Conservation (phyloP, 2,329 filamentous ascomycete species). For the Sarocladiaceae sp. region DNA sequence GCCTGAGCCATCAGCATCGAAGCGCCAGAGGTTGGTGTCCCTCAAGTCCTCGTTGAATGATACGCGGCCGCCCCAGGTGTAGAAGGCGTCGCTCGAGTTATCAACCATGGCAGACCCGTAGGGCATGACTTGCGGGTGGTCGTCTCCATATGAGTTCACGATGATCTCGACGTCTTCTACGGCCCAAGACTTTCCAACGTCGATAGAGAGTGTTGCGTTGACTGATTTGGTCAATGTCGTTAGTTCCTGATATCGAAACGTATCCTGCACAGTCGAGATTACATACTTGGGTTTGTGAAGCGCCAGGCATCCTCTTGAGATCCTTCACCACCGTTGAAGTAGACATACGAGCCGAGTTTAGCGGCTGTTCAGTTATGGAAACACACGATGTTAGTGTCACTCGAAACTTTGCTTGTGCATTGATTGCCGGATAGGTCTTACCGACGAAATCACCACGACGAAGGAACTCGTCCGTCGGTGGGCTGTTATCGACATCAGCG, state of each 20-base stretch:
- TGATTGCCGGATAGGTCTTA: background rate
- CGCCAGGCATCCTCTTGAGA: constrained; percentile 11
- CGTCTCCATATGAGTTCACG: constrained; percentile 3
- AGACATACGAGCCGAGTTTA: constrained; percentile 29
- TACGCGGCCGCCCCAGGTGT: constrained; percentile 22
- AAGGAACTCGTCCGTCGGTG: background rate
- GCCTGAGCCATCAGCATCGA: constrained; percentile 24
- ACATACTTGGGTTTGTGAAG: constrained; percentile 8
- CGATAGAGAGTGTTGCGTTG: constrained; percentile 27
- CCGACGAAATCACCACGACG: background rate
- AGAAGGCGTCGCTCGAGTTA: constrained; percentile 21
- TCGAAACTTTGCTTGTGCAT: background rate
- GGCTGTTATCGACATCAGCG: background rate
- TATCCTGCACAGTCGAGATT: constrained; percentile 16
- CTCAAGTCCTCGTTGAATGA: background rate
- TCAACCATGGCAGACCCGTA: constrained; percentile 21
- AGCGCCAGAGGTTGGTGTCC: constrained; percentile 20
- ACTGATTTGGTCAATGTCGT: constrained; percentile 16
- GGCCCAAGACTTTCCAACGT: constrained; percentile 27
- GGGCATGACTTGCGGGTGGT: constrained; percentile 23
- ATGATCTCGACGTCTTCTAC: constrained; percentile 23
- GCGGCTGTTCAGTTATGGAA: background rate
- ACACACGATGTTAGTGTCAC: too few species aligned
- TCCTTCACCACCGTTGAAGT: constrained; percentile 31
- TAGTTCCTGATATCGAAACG: constrained; percentile 13